phyloP scores from a whole-genome alignment of 75 land plant species.

The Azolla pinnata region DNA sequence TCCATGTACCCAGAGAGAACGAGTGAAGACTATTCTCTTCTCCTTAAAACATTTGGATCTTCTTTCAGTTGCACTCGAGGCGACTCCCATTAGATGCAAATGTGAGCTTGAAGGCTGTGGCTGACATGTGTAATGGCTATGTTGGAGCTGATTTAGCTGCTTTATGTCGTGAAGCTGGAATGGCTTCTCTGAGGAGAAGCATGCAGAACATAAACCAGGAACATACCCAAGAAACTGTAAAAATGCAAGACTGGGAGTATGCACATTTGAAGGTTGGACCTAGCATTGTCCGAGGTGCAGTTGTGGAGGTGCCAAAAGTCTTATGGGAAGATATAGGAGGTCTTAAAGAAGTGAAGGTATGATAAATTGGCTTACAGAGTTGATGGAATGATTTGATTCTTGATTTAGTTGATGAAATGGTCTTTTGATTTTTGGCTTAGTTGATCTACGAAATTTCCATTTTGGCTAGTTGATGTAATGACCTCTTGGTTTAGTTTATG shows the following conservation, averaged over 20 bases:
- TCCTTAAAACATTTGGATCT: background rate
- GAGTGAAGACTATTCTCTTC: no score
- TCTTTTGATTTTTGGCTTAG: no score
- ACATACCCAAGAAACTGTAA: constrained; percentile 18
- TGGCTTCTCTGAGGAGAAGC: constrained; percentile 37
- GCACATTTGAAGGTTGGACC: constrained; percentile 73
- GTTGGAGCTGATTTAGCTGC: constrained; percentile 92
- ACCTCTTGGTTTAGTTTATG: no score
- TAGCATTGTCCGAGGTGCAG: constrained; percentile 74
- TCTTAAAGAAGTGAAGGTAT: constrained; percentile 74
- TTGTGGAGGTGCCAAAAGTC: constrained; percentile 68
- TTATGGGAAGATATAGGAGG: constrained; percentile 96
- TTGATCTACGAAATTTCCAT: no score
- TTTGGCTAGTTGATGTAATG: no score
- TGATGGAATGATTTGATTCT: no score
- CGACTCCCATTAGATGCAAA: constrained; percentile 42
- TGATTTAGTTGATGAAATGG: no score
- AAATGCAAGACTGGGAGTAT: constrained; percentile 57
- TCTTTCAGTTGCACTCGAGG: constrained; percentile 61
- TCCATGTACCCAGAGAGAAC: no score
- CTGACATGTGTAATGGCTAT: constrained; percentile 79
- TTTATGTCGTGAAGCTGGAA: constrained; percentile 70
- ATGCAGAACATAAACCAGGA: constrained; percentile 9
- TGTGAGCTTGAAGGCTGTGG: constrained; percentile 52
- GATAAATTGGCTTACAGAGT: no score